phyloP scores from a whole-genome alignment of 345 rosid species.

The Syzygium oleosum region DNA sequence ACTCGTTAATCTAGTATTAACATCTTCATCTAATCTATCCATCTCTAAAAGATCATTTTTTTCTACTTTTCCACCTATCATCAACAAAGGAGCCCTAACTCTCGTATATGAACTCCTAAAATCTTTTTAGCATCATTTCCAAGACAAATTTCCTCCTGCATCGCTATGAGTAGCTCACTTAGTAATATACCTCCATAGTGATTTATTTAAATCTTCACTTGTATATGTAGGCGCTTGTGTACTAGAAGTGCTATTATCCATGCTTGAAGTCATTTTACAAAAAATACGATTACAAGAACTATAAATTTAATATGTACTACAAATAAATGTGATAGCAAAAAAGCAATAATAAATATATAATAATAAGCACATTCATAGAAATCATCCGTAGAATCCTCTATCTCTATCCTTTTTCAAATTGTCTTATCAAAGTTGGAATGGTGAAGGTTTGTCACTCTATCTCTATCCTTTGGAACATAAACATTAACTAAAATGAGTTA shows the following conservation, averaged over 20 bases:
- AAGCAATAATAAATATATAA: no score
- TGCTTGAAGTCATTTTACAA: no score
- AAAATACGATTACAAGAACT: no score
- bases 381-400: no score
- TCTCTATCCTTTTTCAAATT: no score
- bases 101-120: neutral
- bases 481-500: slow-evolving; percentile 60
- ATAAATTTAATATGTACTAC: neutral
- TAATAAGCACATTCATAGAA: no score
- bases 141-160: neutral
- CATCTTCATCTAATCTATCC: neutral
- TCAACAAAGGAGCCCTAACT: neutral
- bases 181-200: no score
- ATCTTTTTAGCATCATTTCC: neutral
- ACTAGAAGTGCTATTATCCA: neutral
- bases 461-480: slow-evolving; percentile 74
- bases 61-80: neutral
- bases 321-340: no score
- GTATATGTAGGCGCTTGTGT: neutral
- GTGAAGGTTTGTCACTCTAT: slow-evolving; percentile 86
- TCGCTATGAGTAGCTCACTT: no score
- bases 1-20: neutral
- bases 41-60: neutral
- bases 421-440: slow-evolving; percentile 9
- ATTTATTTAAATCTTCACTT: no score